Base-by-base conservation (phyloP, 2,329 filamentous ascomycete species). In the Diplodia mutila region DNA sequence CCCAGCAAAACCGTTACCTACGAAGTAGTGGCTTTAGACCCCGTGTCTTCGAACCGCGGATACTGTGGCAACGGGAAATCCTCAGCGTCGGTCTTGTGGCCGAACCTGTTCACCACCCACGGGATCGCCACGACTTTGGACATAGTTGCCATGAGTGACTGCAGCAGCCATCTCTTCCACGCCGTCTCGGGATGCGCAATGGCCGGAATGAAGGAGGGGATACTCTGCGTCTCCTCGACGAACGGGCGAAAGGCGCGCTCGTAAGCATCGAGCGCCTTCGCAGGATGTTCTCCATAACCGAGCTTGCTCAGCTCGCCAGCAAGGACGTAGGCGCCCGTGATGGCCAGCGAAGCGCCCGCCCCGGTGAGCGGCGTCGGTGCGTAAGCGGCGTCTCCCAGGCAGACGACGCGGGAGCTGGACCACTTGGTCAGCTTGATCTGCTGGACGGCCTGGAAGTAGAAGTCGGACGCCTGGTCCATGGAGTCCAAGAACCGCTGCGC, bases 381-480 rank as follows among this genome's bases (percentile, higher is more conserved):
- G 69, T 82, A 82, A 0, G 75, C 84, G 1, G 85, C 84, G 69
- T 88, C 85, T 0, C 85, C 85, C 0, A 86, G 64, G 0, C 87
- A 75, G 2, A 77, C 80, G 1, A 87, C 78, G 0, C 84, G 80
- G 0, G 83, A 82, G 0, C 74, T 73, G 16, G 74, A 81, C 82
- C 79, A 85, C 4, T 67, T 68, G 2, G 78, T 70, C 67, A 82
- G 61, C 61, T 80, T 79, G 39, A 86, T 80, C 61, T 82, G 76
- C 0, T 75, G 78, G 55, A 84, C 72, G 8, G 78, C 74, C 21
- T 78, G 70, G 49, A 74, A 75, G 73, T 84, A 85, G 66, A 84
- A 84, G 69, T 84, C 79, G 1, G 67, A 54, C 34, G 67, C 52
- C 29, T 37, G 21, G 2, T 57, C 55, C 67, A 69, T 69, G 34